A percentile compares a stretch with the other conserved stretches of the same genome.
Evolutionary conservation across 192 early-diverging fungal species (phyloP).

Genomic region (Rhizophagus sp.): DNA sequence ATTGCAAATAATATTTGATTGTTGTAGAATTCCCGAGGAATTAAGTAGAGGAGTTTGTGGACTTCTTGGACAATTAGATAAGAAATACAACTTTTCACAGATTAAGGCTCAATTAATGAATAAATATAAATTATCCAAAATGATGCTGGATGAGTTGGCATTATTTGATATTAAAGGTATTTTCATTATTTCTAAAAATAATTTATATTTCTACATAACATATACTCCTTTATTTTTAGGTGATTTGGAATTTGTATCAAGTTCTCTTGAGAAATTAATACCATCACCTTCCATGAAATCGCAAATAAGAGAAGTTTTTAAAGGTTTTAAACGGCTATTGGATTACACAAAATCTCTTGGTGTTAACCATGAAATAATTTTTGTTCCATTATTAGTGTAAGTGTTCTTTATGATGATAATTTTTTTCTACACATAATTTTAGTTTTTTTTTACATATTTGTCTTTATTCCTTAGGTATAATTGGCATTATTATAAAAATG

Average conservation of each 20-base stretch:
- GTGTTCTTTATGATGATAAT: constrained; percentile 5
- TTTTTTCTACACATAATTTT: neutral
- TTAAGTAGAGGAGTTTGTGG: constrained; percentile 56
- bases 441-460: neutral
- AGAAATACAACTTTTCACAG: constrained; percentile 54
- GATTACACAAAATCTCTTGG: constrained; percentile 49
- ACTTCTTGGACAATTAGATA: constrained; percentile 60
- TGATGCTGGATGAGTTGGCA: constrained; percentile 64
- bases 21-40: constrained; percentile 64
- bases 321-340: constrained; percentile 40
- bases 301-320: constrained; percentile 42
- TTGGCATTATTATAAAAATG: constrained; percentile 60
- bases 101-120: constrained; percentile 63
- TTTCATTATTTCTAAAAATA: constrained; percentile 1
- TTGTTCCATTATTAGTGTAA: constrained; percentile 55
- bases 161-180: constrained; percentile 64
- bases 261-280: constrained; percentile 49
- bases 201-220: neutral
- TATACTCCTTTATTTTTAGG: constrained; percentile 27
- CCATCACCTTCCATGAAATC: constrained; percentile 39
- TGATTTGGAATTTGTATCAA: constrained; percentile 49
- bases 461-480: constrained; percentile 35
- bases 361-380: constrained; percentile 51
- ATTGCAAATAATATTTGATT: constrained; percentile 74
- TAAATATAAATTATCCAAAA: constrained; percentile 57